Conservation (phyloP, 1,284 basidiomycete genomes). For the Ceraceosorus bombacis region DNA sequence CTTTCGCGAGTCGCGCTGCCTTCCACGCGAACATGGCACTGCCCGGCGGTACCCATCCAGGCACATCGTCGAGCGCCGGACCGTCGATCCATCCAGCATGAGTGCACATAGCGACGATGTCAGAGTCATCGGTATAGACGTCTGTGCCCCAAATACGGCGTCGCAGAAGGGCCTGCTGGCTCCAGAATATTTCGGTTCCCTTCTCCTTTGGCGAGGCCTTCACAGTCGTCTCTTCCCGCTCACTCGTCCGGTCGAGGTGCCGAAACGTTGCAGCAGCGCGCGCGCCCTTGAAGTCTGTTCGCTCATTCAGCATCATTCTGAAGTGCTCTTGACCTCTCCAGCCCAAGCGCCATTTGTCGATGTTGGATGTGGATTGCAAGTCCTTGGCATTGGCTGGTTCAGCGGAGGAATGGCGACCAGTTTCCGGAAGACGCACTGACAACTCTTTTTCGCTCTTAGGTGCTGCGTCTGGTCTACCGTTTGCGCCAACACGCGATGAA, state of each 20-base stretch:
- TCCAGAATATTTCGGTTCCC: slow-evolving; percentile 28
- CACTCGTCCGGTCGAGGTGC: slow-evolving; percentile 9
- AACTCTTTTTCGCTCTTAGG: neutral
- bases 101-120: slow-evolving; percentile 53
- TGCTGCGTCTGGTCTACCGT: neutral
- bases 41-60: slow-evolving; percentile 34
- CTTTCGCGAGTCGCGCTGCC: slow-evolving; percentile 1
- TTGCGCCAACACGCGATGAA: neutral
- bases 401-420: neutral
- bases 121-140: slow-evolving; percentile 59
- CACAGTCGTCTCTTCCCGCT: slow-evolving; percentile 16
- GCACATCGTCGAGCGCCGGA: slow-evolving; percentile 33
- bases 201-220: slow-evolving; percentile 8
- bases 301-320: slow-evolving; percentile 20
- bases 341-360: slow-evolving; percentile 20
- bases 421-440: neutral
- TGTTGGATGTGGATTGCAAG: no score
- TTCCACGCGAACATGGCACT: slow-evolving; percentile 36
- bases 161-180: slow-evolving; percentile 25
- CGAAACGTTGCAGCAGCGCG: neutral
- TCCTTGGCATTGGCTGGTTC: no score
- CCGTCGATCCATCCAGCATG: slow-evolving; percentile 55
- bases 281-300: slow-evolving; percentile 15
- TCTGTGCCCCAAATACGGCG: slow-evolving; percentile 56
- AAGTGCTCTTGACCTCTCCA: slow-evolving; percentile 43